Evolutionary conservation across 805 yeast genomes (phyloP).

Genomic region (Brettanomyces bruxellensis): DNA sequence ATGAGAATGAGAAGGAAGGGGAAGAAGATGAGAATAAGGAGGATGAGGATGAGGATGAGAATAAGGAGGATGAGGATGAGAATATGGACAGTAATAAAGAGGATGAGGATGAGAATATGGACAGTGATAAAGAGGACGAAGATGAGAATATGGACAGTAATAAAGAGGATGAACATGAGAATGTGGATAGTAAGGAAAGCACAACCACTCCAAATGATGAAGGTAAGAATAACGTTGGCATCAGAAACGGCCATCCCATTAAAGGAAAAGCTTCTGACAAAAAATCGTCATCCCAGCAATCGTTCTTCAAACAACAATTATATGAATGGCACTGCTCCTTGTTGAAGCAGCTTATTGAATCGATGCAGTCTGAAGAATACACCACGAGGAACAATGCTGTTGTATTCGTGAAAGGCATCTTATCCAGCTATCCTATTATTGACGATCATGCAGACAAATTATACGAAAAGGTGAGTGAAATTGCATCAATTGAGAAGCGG

Average conservation of each 20-base stretch:
- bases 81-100: too few relatives aligned
- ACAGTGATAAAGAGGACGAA: neutral
- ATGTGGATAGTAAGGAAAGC: too few relatives aligned
- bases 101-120: conserved; percentile 9
- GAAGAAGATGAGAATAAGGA: neutral
- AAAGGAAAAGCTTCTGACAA: conserved; percentile 11
- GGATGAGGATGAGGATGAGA: neutral
- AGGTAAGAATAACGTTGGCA: conserved; percentile 5
- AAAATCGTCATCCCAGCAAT: conserved; percentile 13
- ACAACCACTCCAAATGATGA: neutral
- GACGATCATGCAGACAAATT: conserved; percentile 56
- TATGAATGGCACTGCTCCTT: conserved; percentile 50
- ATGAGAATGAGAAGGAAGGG: conserved; percentile 3
- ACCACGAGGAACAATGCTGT: conserved; percentile 77
- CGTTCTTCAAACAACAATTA: conserved; percentile 30
- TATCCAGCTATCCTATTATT: conserved; percentile 57
- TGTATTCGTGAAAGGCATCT: conserved; percentile 55
- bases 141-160: neutral
- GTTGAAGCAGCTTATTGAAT: conserved; percentile 31
- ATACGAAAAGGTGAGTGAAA: conserved; percentile 35
- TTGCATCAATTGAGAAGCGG: conserved; percentile 47
- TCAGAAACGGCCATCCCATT: conserved; percentile 10
- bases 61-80: conserved; percentile 14
- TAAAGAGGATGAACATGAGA: too few relatives aligned
- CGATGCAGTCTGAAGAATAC: conserved; percentile 48